Evolutionary conservation across 2,329 filamentous ascomycete genomes (phyloP).

Genomic region (Venturia aucupariae): DNA sequence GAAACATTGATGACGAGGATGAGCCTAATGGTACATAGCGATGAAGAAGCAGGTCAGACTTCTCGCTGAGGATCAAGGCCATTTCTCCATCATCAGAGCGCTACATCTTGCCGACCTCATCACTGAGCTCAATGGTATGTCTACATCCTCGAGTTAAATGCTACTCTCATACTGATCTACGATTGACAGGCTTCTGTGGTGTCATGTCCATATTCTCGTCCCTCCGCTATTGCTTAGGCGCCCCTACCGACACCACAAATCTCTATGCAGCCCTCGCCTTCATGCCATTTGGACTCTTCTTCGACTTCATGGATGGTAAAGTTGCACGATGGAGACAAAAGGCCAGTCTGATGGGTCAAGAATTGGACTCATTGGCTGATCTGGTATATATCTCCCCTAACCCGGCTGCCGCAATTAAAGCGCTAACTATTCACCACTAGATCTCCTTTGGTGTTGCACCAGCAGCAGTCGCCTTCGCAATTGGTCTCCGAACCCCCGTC

Average conservation of each 20-base stretch:
- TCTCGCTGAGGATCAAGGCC: constrained; percentile 58
- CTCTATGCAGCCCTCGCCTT: constrained; percentile 77
- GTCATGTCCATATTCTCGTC: constrained; percentile 95
- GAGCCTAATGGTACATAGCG: constrained; percentile 33
- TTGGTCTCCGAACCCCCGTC: constrained; percentile 74
- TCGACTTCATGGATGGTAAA: constrained; percentile 96
- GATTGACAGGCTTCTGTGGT: constrained; percentile 61
- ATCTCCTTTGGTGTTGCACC: constrained; percentile 93
- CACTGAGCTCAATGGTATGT: constrained; percentile 64
- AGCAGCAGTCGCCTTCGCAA: constrained; percentile 75
- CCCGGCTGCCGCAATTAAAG: neutral
- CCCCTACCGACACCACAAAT: constrained; percentile 52
- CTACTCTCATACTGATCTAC: neutral
- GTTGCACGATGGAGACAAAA: constrained; percentile 95
- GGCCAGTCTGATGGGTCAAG: constrained; percentile 95
- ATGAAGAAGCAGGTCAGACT: constrained; percentile 70
- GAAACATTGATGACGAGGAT: too few species aligned
- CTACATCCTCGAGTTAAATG: neutral
- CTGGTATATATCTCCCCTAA: constrained; percentile 48
- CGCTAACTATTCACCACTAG: constrained; percentile 37
- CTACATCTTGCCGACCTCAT: constrained; percentile 78
- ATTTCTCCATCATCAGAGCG: constrained; percentile 52
- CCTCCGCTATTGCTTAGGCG: constrained; percentile 78
- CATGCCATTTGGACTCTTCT: constrained; percentile 89
- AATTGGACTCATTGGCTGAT: constrained; percentile 91